These are phyloP conservation scores for Penicillium expansum DNA, from an alignment of 2,329 filamentous ascomycete species.

Conservation along the genomic window DNA sequence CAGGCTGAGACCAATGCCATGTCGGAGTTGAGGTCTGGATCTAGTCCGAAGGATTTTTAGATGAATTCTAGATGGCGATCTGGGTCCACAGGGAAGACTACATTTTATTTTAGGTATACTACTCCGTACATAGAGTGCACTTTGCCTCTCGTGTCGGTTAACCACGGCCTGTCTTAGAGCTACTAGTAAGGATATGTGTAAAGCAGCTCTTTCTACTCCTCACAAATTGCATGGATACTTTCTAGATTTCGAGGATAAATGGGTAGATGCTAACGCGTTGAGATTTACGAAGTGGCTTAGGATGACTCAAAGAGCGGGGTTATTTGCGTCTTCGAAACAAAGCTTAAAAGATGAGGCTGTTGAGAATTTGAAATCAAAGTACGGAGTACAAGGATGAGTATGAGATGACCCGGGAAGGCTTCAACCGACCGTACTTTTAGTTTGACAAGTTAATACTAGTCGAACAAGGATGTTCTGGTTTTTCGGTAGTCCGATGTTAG, in stretches of 20 bases:
- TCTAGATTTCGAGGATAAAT: background rate
- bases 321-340: background rate
- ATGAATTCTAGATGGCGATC: background rate
- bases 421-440: background rate
- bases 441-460: background rate
- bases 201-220: too few species aligned
- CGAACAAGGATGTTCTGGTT: background rate
- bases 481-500: conserved; percentile 2
- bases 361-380: background rate
- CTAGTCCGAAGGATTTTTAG: background rate
- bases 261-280: too few species aligned
- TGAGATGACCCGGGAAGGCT: background rate
- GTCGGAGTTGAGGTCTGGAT: background rate
- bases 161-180: background rate
- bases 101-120: background rate
- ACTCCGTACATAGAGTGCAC: too few species aligned
- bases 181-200: background rate
- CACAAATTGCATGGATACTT: background rate
- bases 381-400: background rate
- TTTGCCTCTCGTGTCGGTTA: background rate
- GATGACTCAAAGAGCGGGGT: conserved; percentile 6
- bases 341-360: background rate
- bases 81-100: background rate
- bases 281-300: conserved; percentile 3
- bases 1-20: background rate